These are phyloP conservation scores for Dioscorea cayenensis DNA, from an alignment of 116 monocot genomes.

Conservation along the genomic window DNA sequence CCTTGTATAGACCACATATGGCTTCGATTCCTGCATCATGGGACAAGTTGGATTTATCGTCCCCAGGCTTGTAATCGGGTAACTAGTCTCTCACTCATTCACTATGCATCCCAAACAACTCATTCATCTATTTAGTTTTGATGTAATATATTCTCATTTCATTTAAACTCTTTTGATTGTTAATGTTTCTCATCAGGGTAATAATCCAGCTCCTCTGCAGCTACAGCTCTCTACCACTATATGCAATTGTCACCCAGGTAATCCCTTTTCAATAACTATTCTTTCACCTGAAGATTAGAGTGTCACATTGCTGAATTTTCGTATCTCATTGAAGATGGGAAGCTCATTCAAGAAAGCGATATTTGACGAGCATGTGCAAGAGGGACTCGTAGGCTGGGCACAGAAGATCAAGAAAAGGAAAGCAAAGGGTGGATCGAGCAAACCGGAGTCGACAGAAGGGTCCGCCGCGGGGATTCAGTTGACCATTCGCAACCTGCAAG, in stretches of 20 bases:
- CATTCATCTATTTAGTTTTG: neutral
- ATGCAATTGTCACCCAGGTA: constrained; percentile 82
- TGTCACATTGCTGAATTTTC: neutral
- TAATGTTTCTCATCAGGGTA: constrained; percentile 15
- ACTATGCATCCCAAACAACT: neutral
- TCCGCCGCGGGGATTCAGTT: constrained; percentile 1
- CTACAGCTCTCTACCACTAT: constrained; percentile 75
- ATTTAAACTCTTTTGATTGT: neutral
- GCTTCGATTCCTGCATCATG: constrained; percentile 72
- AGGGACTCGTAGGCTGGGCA: constrained; percentile 33
- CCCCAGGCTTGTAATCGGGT: constrained; percentile 71
- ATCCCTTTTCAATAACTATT: neutral
- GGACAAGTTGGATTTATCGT: constrained; percentile 32
- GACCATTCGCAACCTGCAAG: neutral
- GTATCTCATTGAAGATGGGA: constrained; percentile 51
- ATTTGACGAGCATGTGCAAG: constrained; percentile 52
- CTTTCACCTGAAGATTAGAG: neutral
- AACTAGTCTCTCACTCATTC: neutral
- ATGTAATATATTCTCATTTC: neutral
- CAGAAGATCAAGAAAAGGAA: constrained; percentile 18
- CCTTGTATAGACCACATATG: constrained; percentile 35
- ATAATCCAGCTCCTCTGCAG: constrained; percentile 61
- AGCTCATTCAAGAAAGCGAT: constrained; percentile 47
- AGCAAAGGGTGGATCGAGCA: neutral
- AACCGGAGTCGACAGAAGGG: neutral